Conservation (phyloP, 257 asterid species). For the Dorcoceras hygrometricum region DNA sequence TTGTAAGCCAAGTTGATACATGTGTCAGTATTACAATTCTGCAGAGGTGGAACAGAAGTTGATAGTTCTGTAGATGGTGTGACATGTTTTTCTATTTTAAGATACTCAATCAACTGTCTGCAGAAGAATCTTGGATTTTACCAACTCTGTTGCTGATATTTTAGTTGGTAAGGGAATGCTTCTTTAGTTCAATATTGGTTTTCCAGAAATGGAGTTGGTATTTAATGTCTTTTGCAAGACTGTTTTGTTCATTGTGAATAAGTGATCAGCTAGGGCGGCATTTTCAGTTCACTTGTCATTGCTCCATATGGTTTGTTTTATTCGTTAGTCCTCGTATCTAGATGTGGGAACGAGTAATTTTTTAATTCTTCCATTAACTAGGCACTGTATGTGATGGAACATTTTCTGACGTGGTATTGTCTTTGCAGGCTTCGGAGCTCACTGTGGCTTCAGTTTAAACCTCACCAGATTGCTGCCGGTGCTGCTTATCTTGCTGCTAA, state of each 20-base stretch:
- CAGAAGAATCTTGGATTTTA: slow-evolving; percentile 80
- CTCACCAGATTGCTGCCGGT: slow-evolving; percentile 98
- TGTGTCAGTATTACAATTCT: slow-evolving; percentile 46
- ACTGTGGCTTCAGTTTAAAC: slow-evolving; percentile 97
- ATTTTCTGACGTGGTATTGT: slow-evolving; percentile 17
- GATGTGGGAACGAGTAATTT: not conserved
- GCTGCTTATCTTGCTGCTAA: slow-evolving; percentile 99
- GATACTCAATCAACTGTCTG: slow-evolving; percentile 65
- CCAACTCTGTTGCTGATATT: slow-evolving; percentile 78
- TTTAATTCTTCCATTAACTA: not conserved
- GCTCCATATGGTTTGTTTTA: slow-evolving; percentile 39
- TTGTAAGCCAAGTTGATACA: slow-evolving; percentile 33
- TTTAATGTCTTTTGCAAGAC: slow-evolving; percentile 13
- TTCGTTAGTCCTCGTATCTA: slow-evolving; percentile 22
- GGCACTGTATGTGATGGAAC: not conserved
- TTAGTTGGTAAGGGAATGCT: slow-evolving; percentile 83
- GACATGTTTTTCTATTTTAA: slow-evolving; percentile 53
- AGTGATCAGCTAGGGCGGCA: slow-evolving; percentile 26
- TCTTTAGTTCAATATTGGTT: slow-evolving; percentile 49
- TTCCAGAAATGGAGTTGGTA: slow-evolving; percentile 27
- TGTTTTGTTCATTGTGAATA: slow-evolving; percentile 33
- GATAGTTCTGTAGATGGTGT: slow-evolving; percentile 48
- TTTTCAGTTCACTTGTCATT: slow-evolving; percentile 33
- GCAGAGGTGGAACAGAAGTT: slow-evolving; percentile 53
- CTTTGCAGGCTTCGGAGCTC: slow-evolving; percentile 89